phyloP scores from a whole-genome alignment of 805 yeast genomes.

The Pichia scutulata region DNA sequence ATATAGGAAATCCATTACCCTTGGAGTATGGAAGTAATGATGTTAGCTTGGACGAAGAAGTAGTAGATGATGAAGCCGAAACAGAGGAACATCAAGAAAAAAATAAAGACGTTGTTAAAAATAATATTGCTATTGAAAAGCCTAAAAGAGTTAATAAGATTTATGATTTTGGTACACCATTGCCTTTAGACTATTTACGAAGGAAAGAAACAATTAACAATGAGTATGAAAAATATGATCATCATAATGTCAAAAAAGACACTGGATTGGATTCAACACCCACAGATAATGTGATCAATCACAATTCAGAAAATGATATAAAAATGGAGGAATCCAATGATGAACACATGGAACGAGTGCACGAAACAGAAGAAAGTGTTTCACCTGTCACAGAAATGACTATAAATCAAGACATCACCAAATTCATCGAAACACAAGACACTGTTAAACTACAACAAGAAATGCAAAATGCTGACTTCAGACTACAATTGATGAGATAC shows the following conservation, averaged over 20 bases:
- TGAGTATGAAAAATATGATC: not conserved
- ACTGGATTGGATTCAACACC: not conserved
- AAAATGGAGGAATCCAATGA: not conserved
- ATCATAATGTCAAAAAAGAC: not conserved
- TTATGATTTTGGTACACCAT: constrained; percentile 6
- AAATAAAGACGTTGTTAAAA: not conserved
- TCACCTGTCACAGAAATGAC: not conserved
- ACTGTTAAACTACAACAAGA: not conserved
- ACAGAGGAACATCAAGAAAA: too few species aligned
- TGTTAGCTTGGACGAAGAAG: not conserved
- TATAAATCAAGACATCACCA: not conserved
- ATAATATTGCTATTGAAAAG: not conserved
- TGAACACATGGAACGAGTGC: not conserved
- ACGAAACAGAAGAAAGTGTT: not conserved
- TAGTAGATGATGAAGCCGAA: not conserved
- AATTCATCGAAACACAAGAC: not conserved
- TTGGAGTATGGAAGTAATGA: not conserved
- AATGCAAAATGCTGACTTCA: not conserved
- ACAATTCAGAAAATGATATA: not conserved
- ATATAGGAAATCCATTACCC: constrained; percentile 5
- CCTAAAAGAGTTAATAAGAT: not conserved
- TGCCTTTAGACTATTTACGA: not conserved
- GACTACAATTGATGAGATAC: not conserved
- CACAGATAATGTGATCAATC: not conserved
- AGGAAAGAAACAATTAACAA: not conserved